Evolutionary conservation across 176 grass and related monocot genomes (phyloP), one percentile per base, ranked within the genome.

Genomic region (Avena insularis): DNA sequence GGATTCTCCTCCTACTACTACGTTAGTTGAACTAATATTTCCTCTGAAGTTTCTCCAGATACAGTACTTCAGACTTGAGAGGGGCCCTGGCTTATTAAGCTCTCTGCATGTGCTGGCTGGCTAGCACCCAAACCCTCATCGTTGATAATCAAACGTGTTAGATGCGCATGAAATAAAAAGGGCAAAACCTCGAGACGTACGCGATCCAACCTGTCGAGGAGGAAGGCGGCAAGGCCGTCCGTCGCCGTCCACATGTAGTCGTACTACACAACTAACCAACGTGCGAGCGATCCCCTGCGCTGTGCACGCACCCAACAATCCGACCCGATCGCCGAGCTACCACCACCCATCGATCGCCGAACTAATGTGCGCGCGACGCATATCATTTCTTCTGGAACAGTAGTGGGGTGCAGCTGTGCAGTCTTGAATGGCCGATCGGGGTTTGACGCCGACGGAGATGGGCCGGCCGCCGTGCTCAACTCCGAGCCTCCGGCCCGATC

Each of bases 221-320:
- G 17, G 29, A 77, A 55, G 75, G 75, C 9, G 50, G 75, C 15
- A 20, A 8, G 27, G 33, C 15, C 67, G 75, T 3, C 31, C 33
- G 66, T 77, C 57, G 55, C 70, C 55, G 70, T 74, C 63, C 53
- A 20, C 53, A 9, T 62, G 43, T 25, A 40, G 21, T 8, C 11
- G 5, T 35, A 35, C 33, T 35, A 2, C 0, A 43, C 40, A 43
- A 7, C 60, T 27, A 64, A 29, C 61, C 33, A 12, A 25, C 40
- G 40, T 35, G 47, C 35, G 33, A 35, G 69, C 82, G 1, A 31
- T 74, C 31, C 58, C 33, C 16, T 43, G 64, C 57, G 51, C 27
- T 9, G 73, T 51, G 75, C 81, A 79, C 58, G 75, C 75, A 74
- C 75, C 87, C 45, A 31, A 63, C 45, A 31, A 63, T 61, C 51